phyloP scores from a whole-genome alignment of 805 yeast species.

The Hanseniaspora meyeri region DNA sequence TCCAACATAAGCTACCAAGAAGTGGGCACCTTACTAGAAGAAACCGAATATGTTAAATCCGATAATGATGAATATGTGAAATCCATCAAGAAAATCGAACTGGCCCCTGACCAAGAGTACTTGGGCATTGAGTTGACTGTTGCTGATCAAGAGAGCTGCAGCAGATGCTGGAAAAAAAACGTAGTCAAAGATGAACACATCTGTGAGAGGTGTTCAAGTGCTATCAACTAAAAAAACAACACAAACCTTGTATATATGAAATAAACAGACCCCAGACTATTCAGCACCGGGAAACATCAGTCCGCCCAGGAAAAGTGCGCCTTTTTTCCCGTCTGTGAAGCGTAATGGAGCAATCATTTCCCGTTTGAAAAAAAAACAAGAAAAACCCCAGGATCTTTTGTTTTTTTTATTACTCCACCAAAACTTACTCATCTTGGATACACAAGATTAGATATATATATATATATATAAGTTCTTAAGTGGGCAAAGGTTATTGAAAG shows the following conservation, averaged over 20 bases:
- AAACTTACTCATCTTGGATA: neutral
- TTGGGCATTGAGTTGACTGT: conserved; percentile 31
- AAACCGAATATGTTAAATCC: neutral
- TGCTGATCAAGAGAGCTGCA: conserved; percentile 49
- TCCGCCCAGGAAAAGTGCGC: neutral
- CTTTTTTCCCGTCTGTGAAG: too few relatives aligned
- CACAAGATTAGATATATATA: too few relatives aligned
- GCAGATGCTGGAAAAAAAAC: conserved; percentile 70
- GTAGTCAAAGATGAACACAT: neutral
- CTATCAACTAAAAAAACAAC: neutral
- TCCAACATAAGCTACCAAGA: conserved; percentile 41
- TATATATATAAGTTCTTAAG: too few relatives aligned
- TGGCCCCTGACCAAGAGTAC: conserved; percentile 23
- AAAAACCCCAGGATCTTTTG: neutral
- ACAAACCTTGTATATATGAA: too few relatives aligned
- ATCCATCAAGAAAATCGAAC: neutral
- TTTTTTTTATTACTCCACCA: neutral
- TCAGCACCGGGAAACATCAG: neutral
- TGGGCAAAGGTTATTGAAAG: too few relatives aligned
- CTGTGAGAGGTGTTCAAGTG: neutral
- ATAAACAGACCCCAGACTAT: too few relatives aligned
- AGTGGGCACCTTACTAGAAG: conserved; percentile 13
- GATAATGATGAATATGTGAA: conserved; percentile 12
- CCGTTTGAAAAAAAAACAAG: neutral
- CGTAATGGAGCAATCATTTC: neutral